Evolutionary conservation across 148 eudicot genomes (phyloP).

Genomic region (Fagopyrum esculentum): DNA sequence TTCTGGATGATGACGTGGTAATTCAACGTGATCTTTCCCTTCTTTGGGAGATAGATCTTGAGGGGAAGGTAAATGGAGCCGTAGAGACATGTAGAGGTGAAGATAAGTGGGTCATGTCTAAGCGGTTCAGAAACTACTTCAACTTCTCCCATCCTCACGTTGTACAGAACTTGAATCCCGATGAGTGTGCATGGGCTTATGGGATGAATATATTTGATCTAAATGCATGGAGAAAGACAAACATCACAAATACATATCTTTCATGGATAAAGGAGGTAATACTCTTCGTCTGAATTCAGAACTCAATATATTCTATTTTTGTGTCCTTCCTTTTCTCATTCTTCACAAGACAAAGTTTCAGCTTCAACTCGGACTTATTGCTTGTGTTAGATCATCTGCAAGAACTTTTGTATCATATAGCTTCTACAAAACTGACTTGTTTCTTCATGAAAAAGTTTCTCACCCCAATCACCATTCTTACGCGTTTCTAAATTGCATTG

Average conservation of each 20-base stretch:
- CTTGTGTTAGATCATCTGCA: too few species aligned
- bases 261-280: constrained; percentile 78
- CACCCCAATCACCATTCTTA: too few species aligned
- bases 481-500: too few species aligned
- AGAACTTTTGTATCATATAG: too few species aligned
- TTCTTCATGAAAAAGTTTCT: background rate
- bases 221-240: constrained; percentile 75
- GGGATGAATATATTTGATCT: constrained; percentile 92
- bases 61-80: constrained; percentile 87
- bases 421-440: too few species aligned
- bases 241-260: constrained; percentile 66
- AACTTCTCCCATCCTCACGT: constrained; percentile 87
- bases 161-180: constrained; percentile 46
- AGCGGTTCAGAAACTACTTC: constrained; percentile 63
- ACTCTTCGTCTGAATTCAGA: background rate
- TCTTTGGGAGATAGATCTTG: constrained; percentile 81
- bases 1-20: constrained; percentile 87
- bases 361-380: background rate
- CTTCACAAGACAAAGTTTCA: background rate
- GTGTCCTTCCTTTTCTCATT: background rate
- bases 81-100: constrained; percentile 82
- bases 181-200: constrained; percentile 97
- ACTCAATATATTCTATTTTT: background rate
- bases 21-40: constrained; percentile 80
- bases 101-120: constrained; percentile 88